Percentiles rank a stretch among this genome's conserved stretches.
These are phyloP conservation scores for Clonostachys rosea DNA, from an alignment of 2,329 filamentous ascomycete genomes.

Conservation along the genomic window DNA sequence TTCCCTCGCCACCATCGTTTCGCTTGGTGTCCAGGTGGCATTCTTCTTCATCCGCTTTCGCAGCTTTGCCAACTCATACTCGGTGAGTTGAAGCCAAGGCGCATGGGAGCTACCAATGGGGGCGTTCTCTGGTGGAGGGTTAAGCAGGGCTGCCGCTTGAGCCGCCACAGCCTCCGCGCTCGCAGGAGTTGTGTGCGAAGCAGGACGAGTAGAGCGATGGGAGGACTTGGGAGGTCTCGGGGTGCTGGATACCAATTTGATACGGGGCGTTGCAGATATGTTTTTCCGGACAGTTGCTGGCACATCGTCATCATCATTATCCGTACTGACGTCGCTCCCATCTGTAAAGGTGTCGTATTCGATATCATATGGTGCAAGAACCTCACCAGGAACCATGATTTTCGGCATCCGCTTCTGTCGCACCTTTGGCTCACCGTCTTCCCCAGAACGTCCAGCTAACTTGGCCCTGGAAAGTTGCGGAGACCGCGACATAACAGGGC, in stretches of 20 bases:
- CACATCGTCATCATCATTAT: slow-evolving; percentile 39
- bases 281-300: slow-evolving; percentile 25
- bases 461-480: slow-evolving; percentile 48
- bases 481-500: slow-evolving; percentile 46
- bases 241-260: slow-evolving; percentile 37
- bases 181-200: slow-evolving; percentile 25
- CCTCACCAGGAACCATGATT: slow-evolving; percentile 63
- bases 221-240: slow-evolving; percentile 31
- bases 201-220: slow-evolving; percentile 27
- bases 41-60: slow-evolving; percentile 92
- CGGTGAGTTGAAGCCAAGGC: slow-evolving; percentile 62
- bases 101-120: slow-evolving; percentile 53
- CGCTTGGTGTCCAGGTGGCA: slow-evolving; percentile 76
- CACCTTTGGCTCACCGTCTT: slow-evolving; percentile 38
- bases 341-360: slow-evolving; percentile 56
- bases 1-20: slow-evolving; percentile 80
- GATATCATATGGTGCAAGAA: slow-evolving; percentile 60
- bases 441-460: slow-evolving; percentile 34
- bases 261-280: slow-evolving; percentile 32
- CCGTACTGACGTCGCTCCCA: slow-evolving; percentile 47
- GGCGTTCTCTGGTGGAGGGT: slow-evolving; percentile 56
- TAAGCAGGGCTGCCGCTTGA: slow-evolving; percentile 36
- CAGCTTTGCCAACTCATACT: slow-evolving; percentile 62
- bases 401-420: slow-evolving; percentile 31
- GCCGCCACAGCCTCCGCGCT: slow-evolving; percentile 28